Conservation (phyloP, 805 yeast genomes). For the Kluyveromyces dobzhanskii region DNA sequence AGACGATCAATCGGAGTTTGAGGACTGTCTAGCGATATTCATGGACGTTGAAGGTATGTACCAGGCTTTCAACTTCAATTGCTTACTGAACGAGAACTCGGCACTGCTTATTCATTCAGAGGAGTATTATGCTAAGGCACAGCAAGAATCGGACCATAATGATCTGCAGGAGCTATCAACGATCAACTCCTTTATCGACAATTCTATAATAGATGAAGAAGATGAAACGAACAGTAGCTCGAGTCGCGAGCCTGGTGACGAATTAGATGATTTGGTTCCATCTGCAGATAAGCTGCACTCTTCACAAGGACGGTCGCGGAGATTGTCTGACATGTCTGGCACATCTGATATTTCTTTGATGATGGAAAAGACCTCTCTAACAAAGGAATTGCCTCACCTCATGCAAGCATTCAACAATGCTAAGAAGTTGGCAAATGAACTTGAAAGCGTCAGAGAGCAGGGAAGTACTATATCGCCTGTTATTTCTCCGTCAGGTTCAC, state of each 20-base stretch:
- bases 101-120: conserved; percentile 3
- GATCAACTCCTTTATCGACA: conserved; percentile 5
- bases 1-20: conserved; percentile 48
- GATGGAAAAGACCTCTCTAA: conserved; percentile 43
- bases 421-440: conserved; percentile 47
- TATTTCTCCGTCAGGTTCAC: conserved; percentile 5
- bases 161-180: conserved; percentile 8
- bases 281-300: background rate
- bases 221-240: background rate
- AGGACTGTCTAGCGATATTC: conserved; percentile 60
- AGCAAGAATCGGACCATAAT: conserved; percentile 3
- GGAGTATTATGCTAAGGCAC: background rate
- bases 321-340: conserved; percentile 19
- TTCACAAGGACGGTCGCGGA: conserved; percentile 8
- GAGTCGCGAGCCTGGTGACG: background rate
- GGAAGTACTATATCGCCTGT: conserved; percentile 3
- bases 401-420: conserved; percentile 62
- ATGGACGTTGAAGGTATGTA: conserved; percentile 70
- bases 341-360: conserved; percentile 31
- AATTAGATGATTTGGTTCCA: background rate
- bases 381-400: conserved; percentile 58
- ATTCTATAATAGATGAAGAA: conserved; percentile 1
- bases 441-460: conserved; percentile 17
- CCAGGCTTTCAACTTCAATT: conserved; percentile 40
- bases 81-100: conserved; percentile 27